Conservation (phyloP, 169 alveolate species). For the Cryptosporidium canis region DNA sequence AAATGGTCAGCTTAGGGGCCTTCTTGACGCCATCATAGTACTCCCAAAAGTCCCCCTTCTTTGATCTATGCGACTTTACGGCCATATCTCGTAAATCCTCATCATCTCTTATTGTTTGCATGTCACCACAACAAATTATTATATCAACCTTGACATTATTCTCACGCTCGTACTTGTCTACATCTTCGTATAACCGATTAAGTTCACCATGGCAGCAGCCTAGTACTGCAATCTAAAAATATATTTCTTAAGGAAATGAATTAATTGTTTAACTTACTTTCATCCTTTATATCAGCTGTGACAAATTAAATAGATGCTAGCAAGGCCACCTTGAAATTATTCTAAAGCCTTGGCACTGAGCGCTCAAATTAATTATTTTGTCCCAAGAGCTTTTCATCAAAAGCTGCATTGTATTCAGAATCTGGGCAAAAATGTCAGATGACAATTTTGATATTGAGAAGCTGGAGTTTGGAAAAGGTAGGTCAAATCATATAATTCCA, state of each 20-base stretch:
- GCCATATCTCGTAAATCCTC: conserved; percentile 88
- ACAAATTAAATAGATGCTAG: not conserved
- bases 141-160: conserved; percentile 88
- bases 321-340: not conserved
- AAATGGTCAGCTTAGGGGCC: conserved; percentile 93
- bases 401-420: not conserved
- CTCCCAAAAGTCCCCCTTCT: conserved; percentile 89
- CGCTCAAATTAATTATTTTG: not conserved
- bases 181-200: conserved; percentile 83
- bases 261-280: not conserved
- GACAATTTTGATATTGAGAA: conserved; percentile 63
- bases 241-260: not conserved
- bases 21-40: conserved; percentile 86
- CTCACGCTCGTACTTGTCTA: conserved; percentile 82
- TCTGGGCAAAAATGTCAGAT: conserved; percentile 15
- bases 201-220: conserved; percentile 98
- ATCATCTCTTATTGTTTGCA: conserved; percentile 91
- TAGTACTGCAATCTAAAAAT: conserved; percentile 88
- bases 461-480: conserved; percentile 68
- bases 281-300: not conserved
- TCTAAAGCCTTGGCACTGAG: not conserved
- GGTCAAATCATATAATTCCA: not conserved
- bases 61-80: conserved; percentile 88
- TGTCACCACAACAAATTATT: conserved; percentile 96
- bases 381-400: not conserved